A percentile compares a stretch with the other conserved stretches of the same genome.
Conservation (phyloP, 805 yeast species). For the Torulaspora indica region DNA sequence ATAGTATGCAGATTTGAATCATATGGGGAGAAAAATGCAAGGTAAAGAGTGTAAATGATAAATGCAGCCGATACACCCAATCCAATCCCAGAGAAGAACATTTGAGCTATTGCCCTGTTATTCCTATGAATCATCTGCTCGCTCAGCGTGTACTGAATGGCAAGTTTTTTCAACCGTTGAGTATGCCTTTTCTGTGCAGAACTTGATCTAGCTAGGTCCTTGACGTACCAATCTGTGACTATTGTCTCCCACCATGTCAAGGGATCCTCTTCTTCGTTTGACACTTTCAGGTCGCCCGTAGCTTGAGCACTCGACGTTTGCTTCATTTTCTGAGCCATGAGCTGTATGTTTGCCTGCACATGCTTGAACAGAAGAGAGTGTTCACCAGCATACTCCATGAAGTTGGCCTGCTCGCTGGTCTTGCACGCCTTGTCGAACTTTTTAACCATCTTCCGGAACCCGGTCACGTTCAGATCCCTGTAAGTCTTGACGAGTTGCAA, state of each 20-base stretch:
- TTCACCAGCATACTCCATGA: slow-evolving; percentile 28
- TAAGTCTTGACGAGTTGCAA: slow-evolving; percentile 41
- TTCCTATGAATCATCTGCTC: slow-evolving; percentile 35
- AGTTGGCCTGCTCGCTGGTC: slow-evolving; percentile 25
- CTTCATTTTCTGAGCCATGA: slow-evolving; percentile 28
- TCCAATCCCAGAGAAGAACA: slow-evolving; percentile 61
- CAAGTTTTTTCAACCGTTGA: slow-evolving; percentile 28
- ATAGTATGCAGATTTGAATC: slow-evolving; percentile 31
- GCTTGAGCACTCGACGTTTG: slow-evolving; percentile 16
- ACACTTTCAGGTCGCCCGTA: slow-evolving; percentile 13
- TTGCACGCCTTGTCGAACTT: slow-evolving; percentile 69
- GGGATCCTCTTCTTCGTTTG: slow-evolving; percentile 29
- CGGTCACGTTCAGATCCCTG: slow-evolving; percentile 75
- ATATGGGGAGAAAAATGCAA: slow-evolving; percentile 50
- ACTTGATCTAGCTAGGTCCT: slow-evolving; percentile 30
- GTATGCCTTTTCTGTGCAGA: slow-evolving; percentile 29
- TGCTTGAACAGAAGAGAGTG: slow-evolving; percentile 30
- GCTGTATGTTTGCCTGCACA: slow-evolving; percentile 24
- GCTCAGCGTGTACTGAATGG: slow-evolving; percentile 30
- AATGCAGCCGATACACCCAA: slow-evolving; percentile 71
- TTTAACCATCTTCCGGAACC: slow-evolving; percentile 81
- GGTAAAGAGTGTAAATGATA: slow-evolving; percentile 51
- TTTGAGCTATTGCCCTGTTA: slow-evolving; percentile 35
- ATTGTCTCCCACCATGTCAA: slow-evolving; percentile 31
- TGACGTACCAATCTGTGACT: slow-evolving; percentile 40